These are phyloP conservation scores for Kluyveromyces aestuarii DNA, from an alignment of 805 yeast species.

Conservation along the genomic window DNA sequence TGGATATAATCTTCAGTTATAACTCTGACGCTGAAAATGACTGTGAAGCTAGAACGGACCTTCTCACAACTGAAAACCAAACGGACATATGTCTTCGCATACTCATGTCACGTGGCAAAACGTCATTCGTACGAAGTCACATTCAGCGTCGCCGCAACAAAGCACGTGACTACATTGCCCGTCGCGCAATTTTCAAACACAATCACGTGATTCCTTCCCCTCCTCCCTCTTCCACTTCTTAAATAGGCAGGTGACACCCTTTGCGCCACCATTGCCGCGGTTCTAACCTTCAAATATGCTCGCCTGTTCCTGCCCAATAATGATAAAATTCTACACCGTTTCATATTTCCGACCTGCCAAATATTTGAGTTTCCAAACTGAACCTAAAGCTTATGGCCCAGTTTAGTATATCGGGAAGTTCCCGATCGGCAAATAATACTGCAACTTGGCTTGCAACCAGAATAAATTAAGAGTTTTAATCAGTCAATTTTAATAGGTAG, in stretches of 20 bases:
- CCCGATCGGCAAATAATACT: neutral
- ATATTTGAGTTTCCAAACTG: too few species aligned
- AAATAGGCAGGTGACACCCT: neutral
- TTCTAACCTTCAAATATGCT: neutral
- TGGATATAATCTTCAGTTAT: constrained; percentile 11
- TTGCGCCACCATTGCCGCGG: neutral
- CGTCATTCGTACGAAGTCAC: neutral
- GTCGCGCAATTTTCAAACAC: neutral
- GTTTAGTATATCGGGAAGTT: too few species aligned
- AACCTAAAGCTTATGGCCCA: too few species aligned
- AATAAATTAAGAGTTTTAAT: too few species aligned
- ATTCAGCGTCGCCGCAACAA: neutral
- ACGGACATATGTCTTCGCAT: neutral
- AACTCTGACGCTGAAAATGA: neutral
- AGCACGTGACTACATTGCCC: neutral
- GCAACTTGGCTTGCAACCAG: neutral
- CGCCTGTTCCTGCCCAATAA: neutral
- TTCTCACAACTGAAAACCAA: neutral
- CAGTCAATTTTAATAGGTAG: neutral
- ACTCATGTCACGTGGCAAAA: neutral
- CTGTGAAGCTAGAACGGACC: neutral
- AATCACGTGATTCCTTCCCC: neutral
- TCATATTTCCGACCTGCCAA: too few species aligned
- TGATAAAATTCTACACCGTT: neutral
- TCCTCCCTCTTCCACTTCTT: neutral